Percentiles rank a stretch among this genome's conserved stretches.
Evolutionary conservation across 164 flowering plant genomes (phyloP).

Genomic region (Akebia trifoliata): DNA sequence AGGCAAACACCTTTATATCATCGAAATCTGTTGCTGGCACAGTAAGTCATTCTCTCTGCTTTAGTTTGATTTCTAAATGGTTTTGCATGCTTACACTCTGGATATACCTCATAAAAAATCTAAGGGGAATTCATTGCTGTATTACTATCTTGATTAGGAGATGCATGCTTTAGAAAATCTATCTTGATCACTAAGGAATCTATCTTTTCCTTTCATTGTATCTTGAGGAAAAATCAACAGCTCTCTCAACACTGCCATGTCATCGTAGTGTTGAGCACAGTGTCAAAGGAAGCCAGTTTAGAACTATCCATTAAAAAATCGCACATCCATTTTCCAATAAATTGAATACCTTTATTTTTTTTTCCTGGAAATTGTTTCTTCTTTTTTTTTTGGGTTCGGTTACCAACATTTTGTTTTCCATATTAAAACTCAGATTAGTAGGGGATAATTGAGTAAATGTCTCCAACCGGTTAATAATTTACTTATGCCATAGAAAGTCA

Average conservation of each 20-base stretch:
- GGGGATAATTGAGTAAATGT: neutral
- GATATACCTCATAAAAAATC: neutral
- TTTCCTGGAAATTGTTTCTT: neutral
- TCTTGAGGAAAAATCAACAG: too few species aligned
- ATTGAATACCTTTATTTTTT: neutral
- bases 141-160: neutral
- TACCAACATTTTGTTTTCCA: neutral
- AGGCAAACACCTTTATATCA: constrained; percentile 82
- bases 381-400: neutral
- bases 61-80: neutral
- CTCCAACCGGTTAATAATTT: neutral
- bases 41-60: constrained; percentile 40
- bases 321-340: neutral
- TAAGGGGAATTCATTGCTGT: neutral
- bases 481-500: constrained; percentile 10
- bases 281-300: too few species aligned
- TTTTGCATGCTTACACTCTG: neutral
- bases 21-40: constrained; percentile 99
- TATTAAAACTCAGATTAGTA: neutral
- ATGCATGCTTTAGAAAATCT: neutral
- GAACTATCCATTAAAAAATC: too few species aligned
- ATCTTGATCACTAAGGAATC: neutral
- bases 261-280: too few species aligned
- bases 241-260: too few species aligned
- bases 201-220: neutral